These are phyloP conservation scores for Haplosporangium gracile DNA, from an alignment of 192 early-diverging fungal genomes.

Conservation along the genomic window DNA sequence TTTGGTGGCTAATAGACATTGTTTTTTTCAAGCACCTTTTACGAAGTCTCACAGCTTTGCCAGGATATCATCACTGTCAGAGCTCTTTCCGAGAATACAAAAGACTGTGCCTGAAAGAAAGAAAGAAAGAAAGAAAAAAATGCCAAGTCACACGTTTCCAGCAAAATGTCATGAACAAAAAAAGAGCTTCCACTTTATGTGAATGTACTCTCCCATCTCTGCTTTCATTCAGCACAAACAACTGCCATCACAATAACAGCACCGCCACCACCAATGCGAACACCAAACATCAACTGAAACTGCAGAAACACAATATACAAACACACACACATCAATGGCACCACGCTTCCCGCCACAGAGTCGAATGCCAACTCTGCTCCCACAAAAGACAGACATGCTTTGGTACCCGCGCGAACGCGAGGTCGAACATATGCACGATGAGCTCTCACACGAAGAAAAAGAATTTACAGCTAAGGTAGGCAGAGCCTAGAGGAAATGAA, in stretches of 20 bases:
- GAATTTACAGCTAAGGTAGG: conserved; percentile 15
- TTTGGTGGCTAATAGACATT: no score
- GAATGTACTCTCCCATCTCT: neutral
- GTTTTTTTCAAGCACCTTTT: neutral
- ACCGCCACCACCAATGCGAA: neutral
- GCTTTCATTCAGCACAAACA: neutral
- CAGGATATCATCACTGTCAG: neutral
- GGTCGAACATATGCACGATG: conserved; percentile 29
- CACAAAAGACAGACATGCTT: conserved; percentile 30
- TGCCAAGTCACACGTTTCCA: no score
- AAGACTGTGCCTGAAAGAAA: no score
- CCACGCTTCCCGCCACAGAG: conserved; percentile 43
- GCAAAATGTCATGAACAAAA: no score
- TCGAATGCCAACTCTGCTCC: conserved; percentile 41
- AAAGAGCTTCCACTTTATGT: no score
- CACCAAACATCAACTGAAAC: neutral
- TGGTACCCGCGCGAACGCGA: conserved; percentile 37
- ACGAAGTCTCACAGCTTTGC: neutral
- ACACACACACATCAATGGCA: conserved; percentile 8
- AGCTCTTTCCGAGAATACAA: neutral
- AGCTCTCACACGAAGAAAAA: conserved; percentile 26
- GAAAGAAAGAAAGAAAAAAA: no score
- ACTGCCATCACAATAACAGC: neutral
- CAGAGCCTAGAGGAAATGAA: no score
- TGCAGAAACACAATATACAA: neutral